A percentile compares a stretch with the other conserved stretches of the same genome.
These are phyloP conservation scores for Areca catechu DNA, from an alignment of 176 grass and related monocot species.

Conservation along the genomic window DNA sequence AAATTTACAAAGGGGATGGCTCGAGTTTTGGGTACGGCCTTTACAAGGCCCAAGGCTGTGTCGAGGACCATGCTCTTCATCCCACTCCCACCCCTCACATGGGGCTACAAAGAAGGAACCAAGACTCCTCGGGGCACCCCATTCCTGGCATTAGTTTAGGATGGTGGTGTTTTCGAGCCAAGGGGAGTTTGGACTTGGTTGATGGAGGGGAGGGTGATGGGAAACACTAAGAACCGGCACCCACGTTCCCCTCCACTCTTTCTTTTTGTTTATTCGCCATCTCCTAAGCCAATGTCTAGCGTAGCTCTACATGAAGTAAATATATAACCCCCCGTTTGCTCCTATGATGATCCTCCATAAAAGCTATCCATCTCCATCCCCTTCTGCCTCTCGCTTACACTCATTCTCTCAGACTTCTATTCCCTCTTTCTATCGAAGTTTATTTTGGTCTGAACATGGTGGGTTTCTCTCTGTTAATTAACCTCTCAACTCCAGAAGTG, in stretches of 20 bases:
- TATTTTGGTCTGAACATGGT: constrained; percentile 58
- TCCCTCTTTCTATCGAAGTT: constrained; percentile 15
- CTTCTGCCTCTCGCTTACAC: not conserved
- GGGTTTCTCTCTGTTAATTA: constrained; percentile 7
- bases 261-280: not conserved
- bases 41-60: no score
- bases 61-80: no score
- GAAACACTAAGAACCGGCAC: constrained; percentile 99
- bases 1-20: no score
- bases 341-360: not conserved
- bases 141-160: constrained; percentile 38
- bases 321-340: constrained; percentile 1
- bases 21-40: no score
- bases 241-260: constrained; percentile 86
- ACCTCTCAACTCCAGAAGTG: not conserved
- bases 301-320: not conserved
- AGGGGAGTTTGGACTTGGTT: constrained; percentile 55
- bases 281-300: not conserved
- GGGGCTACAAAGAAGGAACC: constrained; percentile 84
- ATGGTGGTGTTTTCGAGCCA: constrained; percentile 40
- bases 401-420: constrained; percentile 23
- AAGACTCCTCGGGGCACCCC: constrained; percentile 48
- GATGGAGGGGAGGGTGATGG: constrained; percentile 53
- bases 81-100: constrained; percentile 15
- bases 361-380: not conserved